A percentile compares a stretch with the other conserved stretches of the same genome.
Evolutionary conservation across 257 asterid genomes (phyloP).

Genomic region (Solanum peruvianum): DNA sequence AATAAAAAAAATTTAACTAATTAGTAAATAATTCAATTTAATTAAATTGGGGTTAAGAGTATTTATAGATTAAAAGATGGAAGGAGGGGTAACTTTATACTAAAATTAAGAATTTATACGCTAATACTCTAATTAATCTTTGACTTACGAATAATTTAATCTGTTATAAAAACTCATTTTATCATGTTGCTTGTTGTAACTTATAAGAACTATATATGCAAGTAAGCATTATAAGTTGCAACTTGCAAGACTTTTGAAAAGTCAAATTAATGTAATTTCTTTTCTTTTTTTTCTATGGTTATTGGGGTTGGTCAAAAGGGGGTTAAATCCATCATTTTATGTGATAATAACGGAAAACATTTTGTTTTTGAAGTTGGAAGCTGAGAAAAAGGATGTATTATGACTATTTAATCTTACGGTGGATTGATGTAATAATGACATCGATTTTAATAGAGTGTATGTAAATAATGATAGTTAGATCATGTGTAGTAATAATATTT

Average conservation of each 20-base stretch:
- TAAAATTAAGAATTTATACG: background rate
- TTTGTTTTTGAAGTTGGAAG: background rate
- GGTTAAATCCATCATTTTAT: background rate
- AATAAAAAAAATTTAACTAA: too few relatives aligned
- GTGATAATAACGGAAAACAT: background rate
- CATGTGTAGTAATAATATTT: too few relatives aligned
- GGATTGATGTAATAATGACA: background rate
- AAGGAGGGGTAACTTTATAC: too few relatives aligned
- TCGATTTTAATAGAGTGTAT: too few relatives aligned
- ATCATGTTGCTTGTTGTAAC: background rate
- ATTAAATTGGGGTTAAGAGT: too few relatives aligned
- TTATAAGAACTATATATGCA: background rate
- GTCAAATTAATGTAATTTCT: background rate
- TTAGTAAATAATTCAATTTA: too few relatives aligned
- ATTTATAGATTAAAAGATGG: too few relatives aligned
- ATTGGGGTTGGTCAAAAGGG: background rate
- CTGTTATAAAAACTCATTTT: too few relatives aligned
- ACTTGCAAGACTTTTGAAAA: background rate
- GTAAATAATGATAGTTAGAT: too few relatives aligned
- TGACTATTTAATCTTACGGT: background rate
- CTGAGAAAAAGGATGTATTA: background rate
- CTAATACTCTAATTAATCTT: background rate
- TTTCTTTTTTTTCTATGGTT: background rate
- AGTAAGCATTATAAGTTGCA: background rate
- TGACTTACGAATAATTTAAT: background rate